Evolutionary conservation across 2,329 filamentous ascomycete genomes (phyloP), one percentile per base, ranked within the genome.

Genomic region (Penicillium sp.): DNA sequence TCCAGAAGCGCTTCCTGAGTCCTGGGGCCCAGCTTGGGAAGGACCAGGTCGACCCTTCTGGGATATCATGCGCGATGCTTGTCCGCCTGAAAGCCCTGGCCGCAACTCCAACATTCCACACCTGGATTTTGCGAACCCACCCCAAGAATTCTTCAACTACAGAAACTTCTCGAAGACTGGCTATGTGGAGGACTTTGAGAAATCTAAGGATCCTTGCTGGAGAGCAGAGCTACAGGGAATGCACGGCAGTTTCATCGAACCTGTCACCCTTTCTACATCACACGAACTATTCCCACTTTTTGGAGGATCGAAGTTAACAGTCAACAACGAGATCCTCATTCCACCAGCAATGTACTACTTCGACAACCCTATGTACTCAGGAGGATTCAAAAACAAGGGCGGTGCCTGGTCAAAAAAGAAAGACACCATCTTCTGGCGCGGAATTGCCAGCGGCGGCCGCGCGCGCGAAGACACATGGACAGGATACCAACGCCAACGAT

Each of bases 401-500:
- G 70, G 64, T 3, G 26, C 59, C 0, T 82, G 81, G 80, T 62
- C 69, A 3, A 52, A 72, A 9, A 83, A 83, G 65, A 68, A 68
- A 8, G 62, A 74, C 46, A 66, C 65, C 3, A 59, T 78, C 16
- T 68, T 80, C 13, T 83, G 81, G 81, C 76, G 80, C 43, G 81
- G 81, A 10, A 71, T 69, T 7, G 79, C 79, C 7, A 76, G 74
- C 4, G 81, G 81, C 2, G 81, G 81, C 2, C 72, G 78, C 6
- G 79, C 80, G 61, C 73, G 67, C 22, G 66, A 35, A 13, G 58
- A 81, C 27, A 91, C 87, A 65, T 92, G 89, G 89, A 83, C 79
- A 11, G 83, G 85, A 0, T 91, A 91, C 67, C 89, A 92, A 61
- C 84, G 89, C 3, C 89, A 91, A 68, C 87, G 90, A 2, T 90